phyloP scores from a whole-genome alignment of 768 basidiomycete species.

The Mycena sanguinolenta region DNA sequence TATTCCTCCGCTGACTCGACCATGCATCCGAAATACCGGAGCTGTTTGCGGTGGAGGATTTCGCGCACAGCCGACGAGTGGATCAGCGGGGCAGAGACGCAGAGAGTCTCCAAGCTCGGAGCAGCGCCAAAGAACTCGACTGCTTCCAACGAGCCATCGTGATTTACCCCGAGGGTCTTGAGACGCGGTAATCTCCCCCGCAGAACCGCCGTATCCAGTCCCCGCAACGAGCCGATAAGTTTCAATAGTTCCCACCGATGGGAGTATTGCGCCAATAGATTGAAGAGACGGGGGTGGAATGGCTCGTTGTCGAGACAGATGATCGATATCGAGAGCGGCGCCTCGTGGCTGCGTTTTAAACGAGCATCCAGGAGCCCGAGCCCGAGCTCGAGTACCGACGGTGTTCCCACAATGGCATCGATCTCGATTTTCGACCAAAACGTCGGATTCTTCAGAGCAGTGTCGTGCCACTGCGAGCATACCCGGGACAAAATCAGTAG shows the following conservation, averaged over 20 bases:
- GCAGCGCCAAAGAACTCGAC: conserved; percentile 13
- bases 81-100: background rate
- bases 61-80: background rate
- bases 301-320: background rate
- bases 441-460: background rate
- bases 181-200: conserved; percentile 5
- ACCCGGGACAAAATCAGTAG: background rate
- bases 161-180: background rate
- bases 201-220: background rate
- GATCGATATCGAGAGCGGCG: background rate
- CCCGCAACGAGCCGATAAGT: background rate
- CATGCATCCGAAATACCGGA: background rate
- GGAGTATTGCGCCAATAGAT: conserved; percentile 14
- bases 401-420: background rate
- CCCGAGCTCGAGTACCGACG: too few species aligned
- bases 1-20: background rate
- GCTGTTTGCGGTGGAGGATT: background rate
- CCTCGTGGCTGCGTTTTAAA: background rate
- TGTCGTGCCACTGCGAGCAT: conserved; percentile 13
- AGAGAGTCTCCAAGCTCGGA: background rate
- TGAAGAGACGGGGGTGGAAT: background rate
- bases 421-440: conserved; percentile 7
- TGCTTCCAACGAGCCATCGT: background rate
- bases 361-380: background rate
- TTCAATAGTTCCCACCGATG: background rate